Evolutionary conservation across 2,329 filamentous ascomycete genomes (phyloP).

Genomic region (Sporothrix schenckii): DNA sequence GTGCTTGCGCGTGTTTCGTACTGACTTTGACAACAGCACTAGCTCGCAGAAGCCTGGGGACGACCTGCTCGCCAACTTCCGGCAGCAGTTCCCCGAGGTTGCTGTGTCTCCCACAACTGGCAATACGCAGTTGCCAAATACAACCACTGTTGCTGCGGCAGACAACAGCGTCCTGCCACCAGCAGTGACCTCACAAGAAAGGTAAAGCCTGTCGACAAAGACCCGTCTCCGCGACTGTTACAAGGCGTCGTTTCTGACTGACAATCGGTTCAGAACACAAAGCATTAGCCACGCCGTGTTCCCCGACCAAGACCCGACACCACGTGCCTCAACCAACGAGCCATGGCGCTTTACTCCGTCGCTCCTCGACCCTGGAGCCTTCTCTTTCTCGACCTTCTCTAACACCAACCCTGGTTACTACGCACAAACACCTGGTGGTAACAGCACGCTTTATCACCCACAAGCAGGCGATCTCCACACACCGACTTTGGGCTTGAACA

Average conservation of each 20-base stretch:
- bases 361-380: constrained; percentile 81
- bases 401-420: constrained; percentile 78
- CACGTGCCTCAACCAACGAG: constrained; percentile 71
- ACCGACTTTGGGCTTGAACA: constrained; percentile 70
- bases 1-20: neutral
- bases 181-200: constrained; percentile 40
- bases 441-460: constrained; percentile 77
- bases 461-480: constrained; percentile 88
- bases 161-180: constrained; percentile 27
- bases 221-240: neutral
- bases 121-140: constrained; percentile 35
- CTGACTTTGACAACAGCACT: constrained; percentile 53
- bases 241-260: constrained; percentile 31
- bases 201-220: constrained; percentile 36
- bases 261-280: constrained; percentile 50
- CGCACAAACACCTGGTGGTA: constrained; percentile 80
- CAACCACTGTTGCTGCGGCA: constrained; percentile 38
- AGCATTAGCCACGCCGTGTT: constrained; percentile 51
- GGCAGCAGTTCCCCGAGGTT: constrained; percentile 75
- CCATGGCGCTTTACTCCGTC: constrained; percentile 88
- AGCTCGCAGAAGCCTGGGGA: constrained; percentile 84
- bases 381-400: constrained; percentile 76
- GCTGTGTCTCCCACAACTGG: constrained; percentile 54
- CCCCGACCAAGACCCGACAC: constrained; percentile 78
- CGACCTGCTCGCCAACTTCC: constrained; percentile 81